A percentile compares a stretch with the other conserved stretches of the same genome.
These are phyloP conservation scores for Tricharina praecox DNA, from an alignment of 495 filamentous ascomycete genomes.

Conservation along the genomic window DNA sequence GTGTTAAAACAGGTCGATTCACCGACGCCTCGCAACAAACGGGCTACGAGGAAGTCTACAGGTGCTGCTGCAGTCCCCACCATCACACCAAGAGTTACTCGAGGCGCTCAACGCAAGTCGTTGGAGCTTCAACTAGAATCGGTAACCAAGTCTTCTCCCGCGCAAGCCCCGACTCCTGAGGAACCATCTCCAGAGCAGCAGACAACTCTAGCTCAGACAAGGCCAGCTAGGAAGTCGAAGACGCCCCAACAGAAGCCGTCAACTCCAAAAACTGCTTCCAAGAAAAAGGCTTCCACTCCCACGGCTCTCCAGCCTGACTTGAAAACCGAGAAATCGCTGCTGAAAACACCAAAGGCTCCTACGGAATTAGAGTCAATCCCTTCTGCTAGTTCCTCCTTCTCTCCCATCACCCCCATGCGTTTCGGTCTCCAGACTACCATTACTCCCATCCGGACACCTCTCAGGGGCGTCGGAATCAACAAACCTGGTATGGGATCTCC, in stretches of 20 bases:
- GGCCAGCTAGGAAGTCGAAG: not conserved
- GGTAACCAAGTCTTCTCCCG: conserved; percentile 2
- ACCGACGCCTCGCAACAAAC: not conserved
- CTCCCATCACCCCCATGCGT: not conserved
- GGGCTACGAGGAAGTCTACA: not conserved
- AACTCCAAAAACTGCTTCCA: no score
- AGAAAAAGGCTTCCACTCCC: not conserved
- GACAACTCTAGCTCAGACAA: not conserved
- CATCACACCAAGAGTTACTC: not conserved
- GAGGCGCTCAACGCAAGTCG: conserved; percentile 11
- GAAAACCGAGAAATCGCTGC: no score
- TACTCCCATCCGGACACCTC: conserved; percentile 28
- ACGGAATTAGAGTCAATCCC: no score
- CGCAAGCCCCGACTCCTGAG: not conserved
- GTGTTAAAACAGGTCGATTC: not conserved
- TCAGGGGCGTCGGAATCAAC: conserved; percentile 50
- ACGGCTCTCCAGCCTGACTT: no score
- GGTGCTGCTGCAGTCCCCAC: not conserved
- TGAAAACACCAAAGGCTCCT: no score
- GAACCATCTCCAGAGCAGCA: not conserved
- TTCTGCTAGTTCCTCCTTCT: no score
- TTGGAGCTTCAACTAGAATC: conserved; percentile 42
- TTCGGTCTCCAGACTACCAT: not conserved
- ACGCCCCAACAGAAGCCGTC: not conserved
- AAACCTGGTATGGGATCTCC: conserved; percentile 64